Evolutionary conservation across 2,329 filamentous ascomycete species (phyloP).

Genomic region (Aspergillus sp.): DNA sequence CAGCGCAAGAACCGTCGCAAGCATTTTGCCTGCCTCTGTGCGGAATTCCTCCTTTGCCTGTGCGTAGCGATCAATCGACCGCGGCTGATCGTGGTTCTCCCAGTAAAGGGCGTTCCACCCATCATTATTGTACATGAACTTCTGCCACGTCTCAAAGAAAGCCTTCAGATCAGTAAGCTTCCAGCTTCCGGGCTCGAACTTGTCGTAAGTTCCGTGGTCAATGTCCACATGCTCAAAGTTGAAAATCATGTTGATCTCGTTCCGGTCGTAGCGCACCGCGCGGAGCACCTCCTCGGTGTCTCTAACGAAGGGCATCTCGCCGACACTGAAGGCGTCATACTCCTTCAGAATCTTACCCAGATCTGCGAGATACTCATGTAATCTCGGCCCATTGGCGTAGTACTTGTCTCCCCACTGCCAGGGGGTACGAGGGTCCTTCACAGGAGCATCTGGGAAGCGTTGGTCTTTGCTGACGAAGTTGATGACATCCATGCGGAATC

Average conservation of each 20-base stretch:
- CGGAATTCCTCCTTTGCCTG: slow-evolving; percentile 54
- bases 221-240: slow-evolving; percentile 69
- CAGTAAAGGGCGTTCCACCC: slow-evolving; percentile 68
- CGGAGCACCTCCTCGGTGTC: slow-evolving; percentile 54
- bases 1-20: slow-evolving; percentile 59
- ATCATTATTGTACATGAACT: slow-evolving; percentile 58
- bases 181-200: slow-evolving; percentile 52
- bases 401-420: slow-evolving; percentile 42
- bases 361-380: slow-evolving; percentile 60
- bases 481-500: slow-evolving; percentile 74
- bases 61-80: slow-evolving; percentile 59
- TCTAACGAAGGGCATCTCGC: slow-evolving; percentile 59
- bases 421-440: slow-evolving; percentile 23
- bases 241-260: slow-evolving; percentile 71
- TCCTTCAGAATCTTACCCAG: slow-evolving; percentile 56
- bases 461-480: slow-evolving; percentile 70
- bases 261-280: slow-evolving; percentile 57
- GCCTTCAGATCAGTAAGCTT: slow-evolving; percentile 55
- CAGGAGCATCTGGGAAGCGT: slow-evolving; percentile 51
- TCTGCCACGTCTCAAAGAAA: slow-evolving; percentile 60
- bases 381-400: slow-evolving; percentile 59
- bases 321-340: slow-evolving; percentile 61
- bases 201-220: slow-evolving; percentile 54
- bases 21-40: slow-evolving; percentile 58
- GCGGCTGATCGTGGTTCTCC: slow-evolving; percentile 67